A percentile compares a stretch with the other conserved stretches of the same genome.
phyloP scores from a whole-genome alignment of 345 rosid species.

The Erucastrum elatum region DNA sequence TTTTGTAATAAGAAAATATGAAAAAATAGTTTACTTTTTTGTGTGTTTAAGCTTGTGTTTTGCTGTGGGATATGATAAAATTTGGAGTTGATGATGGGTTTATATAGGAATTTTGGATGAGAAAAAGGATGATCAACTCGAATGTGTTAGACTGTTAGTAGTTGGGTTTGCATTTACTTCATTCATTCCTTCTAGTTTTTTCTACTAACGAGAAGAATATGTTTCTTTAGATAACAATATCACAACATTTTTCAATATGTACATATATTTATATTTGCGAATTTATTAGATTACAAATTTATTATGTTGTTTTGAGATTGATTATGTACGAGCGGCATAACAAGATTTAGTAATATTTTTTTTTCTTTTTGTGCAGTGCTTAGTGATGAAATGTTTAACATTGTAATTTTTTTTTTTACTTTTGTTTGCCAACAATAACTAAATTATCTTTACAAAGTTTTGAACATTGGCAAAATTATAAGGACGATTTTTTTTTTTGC shows the following conservation, averaged over 20 bases:
- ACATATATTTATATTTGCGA: background rate
- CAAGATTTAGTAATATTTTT: background rate
- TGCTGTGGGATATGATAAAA: conserved; percentile 25
- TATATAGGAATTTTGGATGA: conserved; percentile 9
- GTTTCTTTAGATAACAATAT: background rate
- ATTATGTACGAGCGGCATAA: background rate
- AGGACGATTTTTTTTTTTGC: background rate
- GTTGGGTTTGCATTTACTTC: conserved; percentile 30
- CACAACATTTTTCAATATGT: background rate
- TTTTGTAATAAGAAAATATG: background rate
- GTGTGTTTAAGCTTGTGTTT: conserved; percentile 6
- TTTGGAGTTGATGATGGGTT: conserved; percentile 1
- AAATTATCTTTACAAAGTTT: no score
- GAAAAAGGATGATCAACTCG: background rate
- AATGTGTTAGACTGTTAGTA: conserved; percentile 11
- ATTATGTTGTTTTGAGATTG: background rate
- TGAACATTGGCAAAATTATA: background rate
- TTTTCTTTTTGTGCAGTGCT: background rate
- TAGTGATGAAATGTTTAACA: background rate
- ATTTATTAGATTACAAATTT: background rate
- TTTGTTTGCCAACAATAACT: no score
- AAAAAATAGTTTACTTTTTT: background rate
- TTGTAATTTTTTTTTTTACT: background rate
- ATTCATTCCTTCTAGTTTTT: background rate
- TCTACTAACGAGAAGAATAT: background rate